phyloP scores from a whole-genome alignment of 2,329 filamentous ascomycete genomes.

The Gaeumannomyces sp. region DNA sequence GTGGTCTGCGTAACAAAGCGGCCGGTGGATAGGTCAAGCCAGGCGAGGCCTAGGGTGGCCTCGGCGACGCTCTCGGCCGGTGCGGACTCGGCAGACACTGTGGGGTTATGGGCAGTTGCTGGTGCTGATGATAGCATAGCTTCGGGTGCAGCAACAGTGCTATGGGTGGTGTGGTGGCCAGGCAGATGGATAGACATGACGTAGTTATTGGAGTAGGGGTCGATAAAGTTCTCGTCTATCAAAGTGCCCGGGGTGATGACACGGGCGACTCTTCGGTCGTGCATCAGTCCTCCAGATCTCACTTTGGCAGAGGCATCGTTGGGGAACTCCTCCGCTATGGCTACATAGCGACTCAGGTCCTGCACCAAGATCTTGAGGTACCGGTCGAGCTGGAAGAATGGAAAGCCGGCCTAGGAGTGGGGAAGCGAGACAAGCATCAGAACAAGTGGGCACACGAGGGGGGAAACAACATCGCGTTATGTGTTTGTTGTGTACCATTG shows the following conservation, averaged over 20 bases:
- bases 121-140: conserved; percentile 6
- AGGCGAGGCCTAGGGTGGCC: conserved; percentile 66
- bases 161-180: conserved; percentile 12
- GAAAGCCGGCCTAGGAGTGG: conserved; percentile 70
- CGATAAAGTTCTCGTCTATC: conserved; percentile 96
- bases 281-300: conserved; percentile 72
- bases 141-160: conserved; percentile 3
- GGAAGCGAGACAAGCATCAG: conserved; percentile 14
- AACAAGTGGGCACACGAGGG: neutral
- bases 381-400: conserved; percentile 84
- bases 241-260: conserved; percentile 92
- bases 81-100: conserved; percentile 12
- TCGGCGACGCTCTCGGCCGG: conserved; percentile 13
- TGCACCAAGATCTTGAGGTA: conserved; percentile 91
- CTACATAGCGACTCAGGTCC: conserved; percentile 84
- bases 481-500: conserved; percentile 59
- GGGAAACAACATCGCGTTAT: neutral
- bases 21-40: conserved; percentile 92
- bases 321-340: conserved; percentile 87
- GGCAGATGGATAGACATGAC: conserved; percentile 69
- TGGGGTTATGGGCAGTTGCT: conserved; percentile 5
- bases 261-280: conserved; percentile 76
- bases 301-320: conserved; percentile 63
- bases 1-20: conserved; percentile 84
- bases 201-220: conserved; percentile 90